Percentiles rank a stretch among this genome's conserved stretches.
Conservation (phyloP, 192 early-diverging fungal genomes). For the Dissophora ornata region DNA sequence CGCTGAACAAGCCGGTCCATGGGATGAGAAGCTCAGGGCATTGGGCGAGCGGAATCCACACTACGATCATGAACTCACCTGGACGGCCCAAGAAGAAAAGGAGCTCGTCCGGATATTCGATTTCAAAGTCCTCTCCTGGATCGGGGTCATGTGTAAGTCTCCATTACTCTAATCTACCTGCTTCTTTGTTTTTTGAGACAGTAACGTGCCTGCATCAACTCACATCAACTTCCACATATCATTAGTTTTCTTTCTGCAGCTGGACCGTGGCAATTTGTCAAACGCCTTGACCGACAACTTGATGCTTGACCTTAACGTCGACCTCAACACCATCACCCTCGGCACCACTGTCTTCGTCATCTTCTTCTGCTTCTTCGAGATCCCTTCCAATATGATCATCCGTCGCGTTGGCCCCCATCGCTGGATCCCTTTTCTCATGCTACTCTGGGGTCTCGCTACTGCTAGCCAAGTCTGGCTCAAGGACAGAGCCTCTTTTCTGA, state of each 20-base stretch:
- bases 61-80: conserved; percentile 54
- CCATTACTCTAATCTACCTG: too few species aligned
- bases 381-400: conserved; percentile 64
- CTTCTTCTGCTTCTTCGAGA: conserved; percentile 56
- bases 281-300: conserved; percentile 64
- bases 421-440: conserved; percentile 65
- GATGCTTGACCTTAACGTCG: conserved; percentile 53
- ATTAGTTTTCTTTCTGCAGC: conserved; percentile 59
- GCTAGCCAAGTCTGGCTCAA: conserved; percentile 50
- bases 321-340: conserved; percentile 58
- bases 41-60: conserved; percentile 29
- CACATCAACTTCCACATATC: too few species aligned
- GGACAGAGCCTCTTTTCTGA: conserved; percentile 55
- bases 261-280: conserved; percentile 61
- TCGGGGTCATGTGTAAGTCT: conserved; percentile 61
- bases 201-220: too few species aligned
- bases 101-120: conserved; percentile 62
- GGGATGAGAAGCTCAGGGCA: conserved; percentile 18
- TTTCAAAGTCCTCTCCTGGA: conserved; percentile 52
- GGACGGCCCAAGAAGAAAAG: conserved; percentile 64
- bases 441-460: conserved; percentile 36
- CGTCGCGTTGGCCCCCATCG: conserved; percentile 61
- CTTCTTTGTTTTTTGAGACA: background rate
- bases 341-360: conserved; percentile 61
- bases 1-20: background rate